A percentile compares a stretch with the other conserved stretches of the same genome.
Conservation (phyloP, 257 asterid genomes). For the Solanum neorickii region DNA sequence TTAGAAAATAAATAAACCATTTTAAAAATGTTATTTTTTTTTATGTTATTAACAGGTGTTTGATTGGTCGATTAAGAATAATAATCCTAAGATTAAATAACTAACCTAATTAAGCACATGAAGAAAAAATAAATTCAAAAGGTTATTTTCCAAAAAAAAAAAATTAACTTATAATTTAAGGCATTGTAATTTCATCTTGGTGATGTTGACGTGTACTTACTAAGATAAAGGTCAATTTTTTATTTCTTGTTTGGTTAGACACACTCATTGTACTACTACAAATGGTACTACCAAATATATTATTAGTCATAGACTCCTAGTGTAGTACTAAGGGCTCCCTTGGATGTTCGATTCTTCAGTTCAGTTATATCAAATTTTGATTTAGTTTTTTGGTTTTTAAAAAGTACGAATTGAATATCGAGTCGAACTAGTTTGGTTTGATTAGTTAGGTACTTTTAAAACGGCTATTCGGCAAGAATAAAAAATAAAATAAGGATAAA, state of each 20-base stretch:
- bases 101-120: neutral
- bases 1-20: neutral
- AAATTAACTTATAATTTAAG: neutral
- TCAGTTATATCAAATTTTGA: neutral
- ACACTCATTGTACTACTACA: neutral
- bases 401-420: no score
- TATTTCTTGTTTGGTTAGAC: neutral
- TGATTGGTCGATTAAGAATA: neutral
- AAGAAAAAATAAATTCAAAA: neutral
- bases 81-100: neutral
- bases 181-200: neutral
- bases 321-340: neutral
- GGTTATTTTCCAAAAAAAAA: neutral
- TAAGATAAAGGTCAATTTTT: neutral
- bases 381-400: no score
- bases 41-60: neutral
- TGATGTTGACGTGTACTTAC: neutral
- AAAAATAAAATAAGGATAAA: neutral
- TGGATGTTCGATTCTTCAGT: neutral
- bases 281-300: neutral
- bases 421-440: neutral
- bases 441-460: no score
- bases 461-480: accelerated
- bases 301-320: neutral
- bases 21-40: neutral